These are phyloP conservation scores for Thamnidium elegans DNA, from an alignment of 192 early-diverging fungal genomes.

Conservation along the genomic window DNA sequence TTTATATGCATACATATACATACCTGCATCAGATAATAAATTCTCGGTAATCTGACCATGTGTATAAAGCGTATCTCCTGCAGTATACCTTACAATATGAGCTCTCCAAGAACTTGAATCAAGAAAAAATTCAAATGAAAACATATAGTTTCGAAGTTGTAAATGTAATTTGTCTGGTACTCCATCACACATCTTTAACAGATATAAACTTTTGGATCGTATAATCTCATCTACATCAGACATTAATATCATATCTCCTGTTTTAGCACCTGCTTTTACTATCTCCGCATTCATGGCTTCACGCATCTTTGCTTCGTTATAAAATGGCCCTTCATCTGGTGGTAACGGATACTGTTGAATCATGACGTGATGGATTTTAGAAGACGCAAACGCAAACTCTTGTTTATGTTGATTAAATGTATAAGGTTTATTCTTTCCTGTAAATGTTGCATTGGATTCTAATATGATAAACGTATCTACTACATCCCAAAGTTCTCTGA, in stretches of 20 bases:
- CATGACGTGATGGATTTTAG: constrained; percentile 49
- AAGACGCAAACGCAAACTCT: constrained; percentile 52
- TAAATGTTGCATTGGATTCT: constrained; percentile 56
- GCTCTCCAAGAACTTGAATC: constrained; percentile 49
- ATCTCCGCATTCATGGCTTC: constrained; percentile 43
- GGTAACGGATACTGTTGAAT: constrained; percentile 28
- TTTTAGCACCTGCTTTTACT: constrained; percentile 3
- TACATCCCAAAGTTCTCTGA: constrained; percentile 52
- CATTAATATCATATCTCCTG: constrained; percentile 50
- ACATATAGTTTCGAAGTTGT: constrained; percentile 51
- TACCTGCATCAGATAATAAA: constrained; percentile 57
- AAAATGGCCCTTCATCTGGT: constrained; percentile 41
- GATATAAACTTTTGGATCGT: constrained; percentile 36
- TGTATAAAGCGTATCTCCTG: constrained; percentile 21
- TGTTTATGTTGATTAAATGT: constrained; percentile 42
- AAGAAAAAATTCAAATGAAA: constrained; percentile 59
- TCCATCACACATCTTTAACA: constrained; percentile 44
- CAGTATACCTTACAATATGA: constrained; percentile 37
- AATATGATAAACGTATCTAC: constrained; percentile 61
- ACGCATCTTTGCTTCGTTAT: constrained; percentile 46
- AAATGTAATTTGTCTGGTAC: constrained; percentile 50
- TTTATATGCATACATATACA: constrained; percentile 11
- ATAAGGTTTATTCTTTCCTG: constrained; percentile 46
- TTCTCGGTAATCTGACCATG: constrained; percentile 36
- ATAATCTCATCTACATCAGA: constrained; percentile 64